Evolutionary conservation across 169 alveolate species (phyloP).

Genomic region (Plasmodium falciparum): DNA sequence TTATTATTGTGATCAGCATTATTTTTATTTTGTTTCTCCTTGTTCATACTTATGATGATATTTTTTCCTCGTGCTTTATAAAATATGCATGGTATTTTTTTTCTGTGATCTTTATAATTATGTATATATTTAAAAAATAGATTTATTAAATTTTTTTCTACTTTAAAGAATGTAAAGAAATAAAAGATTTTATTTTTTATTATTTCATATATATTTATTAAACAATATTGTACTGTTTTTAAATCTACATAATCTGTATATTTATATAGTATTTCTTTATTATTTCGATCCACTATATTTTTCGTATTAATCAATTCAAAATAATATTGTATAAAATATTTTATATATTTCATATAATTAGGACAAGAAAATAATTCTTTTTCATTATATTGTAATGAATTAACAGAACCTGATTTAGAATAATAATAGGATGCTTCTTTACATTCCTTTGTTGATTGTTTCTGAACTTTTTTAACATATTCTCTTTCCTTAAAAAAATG

Average conservation of each 20-base stretch:
- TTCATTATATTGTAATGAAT: background rate
- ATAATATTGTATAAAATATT: slow-evolving; percentile 39
- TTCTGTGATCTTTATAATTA: slow-evolving; percentile 10
- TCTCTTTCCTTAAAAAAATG: slow-evolving; percentile 4
- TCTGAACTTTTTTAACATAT: background rate
- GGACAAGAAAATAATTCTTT: slow-evolving; percentile 56
- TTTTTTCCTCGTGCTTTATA: too few relatives aligned
- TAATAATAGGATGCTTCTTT: background rate
- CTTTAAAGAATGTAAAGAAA: slow-evolving; percentile 63
- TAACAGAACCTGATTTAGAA: background rate
- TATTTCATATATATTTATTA: slow-evolving; percentile 58
- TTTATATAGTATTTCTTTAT: slow-evolving; percentile 55
- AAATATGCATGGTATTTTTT: background rate
- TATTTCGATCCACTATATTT: slow-evolving; percentile 42
- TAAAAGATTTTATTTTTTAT: slow-evolving; percentile 46
- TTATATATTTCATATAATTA: slow-evolving; percentile 44
- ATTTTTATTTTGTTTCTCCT: background rate
- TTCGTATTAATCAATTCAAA: slow-evolving; percentile 61
- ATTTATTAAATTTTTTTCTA: slow-evolving; percentile 34
- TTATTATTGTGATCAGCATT: background rate
- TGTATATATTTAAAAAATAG: slow-evolving; percentile 66
- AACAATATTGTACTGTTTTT: slow-evolving; percentile 44
- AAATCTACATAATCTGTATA: slow-evolving; percentile 52
- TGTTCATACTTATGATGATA: too few relatives aligned
- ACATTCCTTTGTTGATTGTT: background rate